Conservation (phyloP, 129 eudicot species). For the Rutidosis leptorrhynchoides region DNA sequence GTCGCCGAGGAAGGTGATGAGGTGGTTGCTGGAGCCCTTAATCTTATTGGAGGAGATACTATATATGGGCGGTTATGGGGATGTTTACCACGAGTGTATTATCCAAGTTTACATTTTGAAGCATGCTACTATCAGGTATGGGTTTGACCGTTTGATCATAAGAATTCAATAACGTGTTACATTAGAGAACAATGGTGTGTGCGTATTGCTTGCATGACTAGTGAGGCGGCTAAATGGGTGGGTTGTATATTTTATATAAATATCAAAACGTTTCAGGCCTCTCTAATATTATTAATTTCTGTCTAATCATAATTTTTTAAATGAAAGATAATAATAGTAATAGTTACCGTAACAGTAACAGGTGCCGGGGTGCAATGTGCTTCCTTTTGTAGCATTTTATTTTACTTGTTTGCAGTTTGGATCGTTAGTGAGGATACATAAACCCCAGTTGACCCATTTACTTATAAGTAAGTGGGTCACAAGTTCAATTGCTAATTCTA, state of each 20-base stretch:
- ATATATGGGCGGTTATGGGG: conserved; percentile 97
- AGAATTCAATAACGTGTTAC: not conserved
- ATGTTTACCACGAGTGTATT: conserved; percentile 75
- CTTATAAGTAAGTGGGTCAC: not conserved
- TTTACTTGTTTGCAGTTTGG: not conserved
- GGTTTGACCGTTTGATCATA: not conserved
- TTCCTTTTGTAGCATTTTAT: not conserved
- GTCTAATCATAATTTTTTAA: no score
- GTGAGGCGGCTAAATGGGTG: not conserved
- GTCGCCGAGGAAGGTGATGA: conserved; percentile 81
- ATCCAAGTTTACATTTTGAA: conserved; percentile 94
- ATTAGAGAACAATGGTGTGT: not conserved
- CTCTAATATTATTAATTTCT: not conserved
- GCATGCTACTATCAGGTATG: conserved; percentile 97
- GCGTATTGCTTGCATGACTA: not conserved
- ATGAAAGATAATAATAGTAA: no score
- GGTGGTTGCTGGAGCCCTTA: conserved; percentile 91
- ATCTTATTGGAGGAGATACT: conserved; percentile 93
- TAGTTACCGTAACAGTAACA: no score
- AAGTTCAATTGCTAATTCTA: not conserved
- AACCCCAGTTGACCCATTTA: not conserved
- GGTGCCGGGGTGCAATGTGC: no score
- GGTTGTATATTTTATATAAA: not conserved
- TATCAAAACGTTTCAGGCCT: not conserved
- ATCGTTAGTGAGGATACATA: not conserved